phyloP scores from a whole-genome alignment of 352 stramenopile species.

The Globisporangium nodosum region DNA sequence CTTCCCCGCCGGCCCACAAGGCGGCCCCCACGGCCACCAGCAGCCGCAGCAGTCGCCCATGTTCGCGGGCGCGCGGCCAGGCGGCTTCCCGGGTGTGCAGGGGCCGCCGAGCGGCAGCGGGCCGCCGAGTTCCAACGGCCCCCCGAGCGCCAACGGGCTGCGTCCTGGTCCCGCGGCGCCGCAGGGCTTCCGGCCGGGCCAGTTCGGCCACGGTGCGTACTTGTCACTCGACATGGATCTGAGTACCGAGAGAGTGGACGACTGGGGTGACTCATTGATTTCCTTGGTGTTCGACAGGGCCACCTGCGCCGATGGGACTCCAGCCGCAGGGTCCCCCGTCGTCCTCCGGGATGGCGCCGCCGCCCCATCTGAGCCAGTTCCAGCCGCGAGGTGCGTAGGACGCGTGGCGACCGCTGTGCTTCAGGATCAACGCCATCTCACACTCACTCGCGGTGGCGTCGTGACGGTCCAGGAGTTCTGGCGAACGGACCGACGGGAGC shows the following conservation, averaged over 20 bases:
- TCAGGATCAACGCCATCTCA: neutral
- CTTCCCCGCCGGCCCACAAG: slow-evolving; percentile 8
- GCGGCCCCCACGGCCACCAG: slow-evolving; percentile 8
- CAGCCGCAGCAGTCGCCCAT: slow-evolving; percentile 10
- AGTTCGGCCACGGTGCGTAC: slow-evolving; percentile 16
- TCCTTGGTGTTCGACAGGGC: neutral
- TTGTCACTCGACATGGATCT: no score
- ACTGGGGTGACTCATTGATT: neutral
- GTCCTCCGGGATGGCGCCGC: slow-evolving; percentile 19
- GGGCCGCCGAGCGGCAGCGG: slow-evolving; percentile 14
- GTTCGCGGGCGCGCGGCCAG: slow-evolving; percentile 10
- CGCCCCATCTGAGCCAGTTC: slow-evolving; percentile 40
- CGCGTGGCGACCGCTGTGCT: neutral
- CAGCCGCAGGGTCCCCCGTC: slow-evolving; percentile 20
- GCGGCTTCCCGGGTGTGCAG: slow-evolving; percentile 17
- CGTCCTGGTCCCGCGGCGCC: slow-evolving; percentile 8
- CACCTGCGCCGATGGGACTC: slow-evolving; percentile 5
- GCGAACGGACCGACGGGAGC: slow-evolving; percentile 20
- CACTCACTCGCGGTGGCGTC: neutral
- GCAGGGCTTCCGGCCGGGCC: slow-evolving; percentile 15
- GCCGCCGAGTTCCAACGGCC: slow-evolving; percentile 14
- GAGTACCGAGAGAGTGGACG: neutral
- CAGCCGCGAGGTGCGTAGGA: slow-evolving; percentile 20
- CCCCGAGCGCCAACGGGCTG: slow-evolving; percentile 7
- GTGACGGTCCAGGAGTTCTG: slow-evolving; percentile 4